Base-by-base conservation (phyloP, 345 rosid genomes). In the Excoecaria cochinchinensis region DNA sequence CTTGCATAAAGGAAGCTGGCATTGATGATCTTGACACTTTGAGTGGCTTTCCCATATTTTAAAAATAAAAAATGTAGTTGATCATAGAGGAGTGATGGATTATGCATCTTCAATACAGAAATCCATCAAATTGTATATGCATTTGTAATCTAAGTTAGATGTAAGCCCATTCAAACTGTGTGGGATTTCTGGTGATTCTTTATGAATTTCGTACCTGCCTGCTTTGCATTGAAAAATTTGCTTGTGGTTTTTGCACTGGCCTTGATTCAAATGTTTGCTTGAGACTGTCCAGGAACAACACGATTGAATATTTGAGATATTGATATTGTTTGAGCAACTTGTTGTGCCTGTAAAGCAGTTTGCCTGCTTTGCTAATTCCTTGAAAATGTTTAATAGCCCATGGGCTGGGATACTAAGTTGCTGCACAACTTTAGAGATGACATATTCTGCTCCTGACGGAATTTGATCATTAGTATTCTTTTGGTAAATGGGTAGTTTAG, bases 241-340 rank as follows among this genome's bases (percentile, higher is more conserved):
- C 75, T 72, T 8, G 40, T 40, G 62, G 17, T 65, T 63, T 74
- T 74, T 15, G 38, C 39, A 4, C 64, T 40, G 51, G 38, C 13
- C 25, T 59, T 69, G 50, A n/a, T 39, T 70, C 31, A 36, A 52
- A 31, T 53, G 73, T 39, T 70, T 67, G 39, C 39, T 40, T 66
- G 15, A 1, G 25, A 66, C 14, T 48, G 47, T 67, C 70, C 10
- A 46, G 50, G 14, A 47, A 40, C 52, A 24, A 22, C 39, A 46
- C 22, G n/a, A 39, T 38, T 17, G 55, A 67, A 67, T 12, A 10
- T 50, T 56, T 19, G 22, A n/a, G 25, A 15, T 19, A 5, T n/a
- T 22, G n/a, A 24, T 56, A 56, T 21, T 47, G 44, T 65, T 21
- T 65, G 9, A 15, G 9, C 24, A 11, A 46, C 16, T 50, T 9